These are phyloP conservation scores for Syncephalastrum racemosum DNA, from an alignment of 371 early-diverging fungal species.

Conservation along the genomic window DNA sequence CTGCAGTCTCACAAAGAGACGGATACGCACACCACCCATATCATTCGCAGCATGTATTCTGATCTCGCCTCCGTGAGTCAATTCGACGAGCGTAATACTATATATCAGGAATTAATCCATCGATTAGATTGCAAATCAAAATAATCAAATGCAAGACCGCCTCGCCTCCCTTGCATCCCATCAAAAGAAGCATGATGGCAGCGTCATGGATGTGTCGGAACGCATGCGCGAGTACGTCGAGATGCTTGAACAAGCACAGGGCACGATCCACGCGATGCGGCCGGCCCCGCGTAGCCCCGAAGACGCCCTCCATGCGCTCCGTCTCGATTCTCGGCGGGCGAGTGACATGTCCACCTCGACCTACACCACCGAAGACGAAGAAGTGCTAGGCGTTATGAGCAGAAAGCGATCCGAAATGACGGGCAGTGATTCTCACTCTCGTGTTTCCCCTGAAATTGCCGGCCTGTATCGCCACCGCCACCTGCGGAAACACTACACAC, in stretches of 20 bases:
- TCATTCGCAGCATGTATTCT: constrained; percentile 54
- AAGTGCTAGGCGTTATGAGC: constrained; percentile 4
- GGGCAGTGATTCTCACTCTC: neutral
- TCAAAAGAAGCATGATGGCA: constrained; percentile 36
- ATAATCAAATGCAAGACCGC: constrained; percentile 30
- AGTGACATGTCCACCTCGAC: constrained; percentile 17
- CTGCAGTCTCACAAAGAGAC: constrained; percentile 57
- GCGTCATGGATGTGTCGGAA: constrained; percentile 27
- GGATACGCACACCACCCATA: constrained; percentile 52
- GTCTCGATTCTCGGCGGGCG: constrained; percentile 16
- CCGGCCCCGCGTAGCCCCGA: constrained; percentile 13
- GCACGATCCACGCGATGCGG: constrained; percentile 26
- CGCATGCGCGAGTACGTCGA: constrained; percentile 43
- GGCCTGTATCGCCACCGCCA: too few relatives aligned
- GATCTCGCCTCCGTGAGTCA: constrained; percentile 53
- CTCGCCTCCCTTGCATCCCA: constrained; percentile 25
- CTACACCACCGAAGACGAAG: constrained; percentile 20
- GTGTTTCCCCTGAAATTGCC: too few relatives aligned
- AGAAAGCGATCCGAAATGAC: constrained; percentile 17
- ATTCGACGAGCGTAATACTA: neutral
- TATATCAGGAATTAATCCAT: neutral
- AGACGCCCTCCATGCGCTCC: constrained; percentile 12
- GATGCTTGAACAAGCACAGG: constrained; percentile 47
- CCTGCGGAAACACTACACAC: too few relatives aligned
- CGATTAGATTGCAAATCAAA: constrained; percentile 37